Base-by-base conservation (phyloP, 2,329 filamentous ascomycete genomes). In the Allantophomopsis lycopodina region DNA sequence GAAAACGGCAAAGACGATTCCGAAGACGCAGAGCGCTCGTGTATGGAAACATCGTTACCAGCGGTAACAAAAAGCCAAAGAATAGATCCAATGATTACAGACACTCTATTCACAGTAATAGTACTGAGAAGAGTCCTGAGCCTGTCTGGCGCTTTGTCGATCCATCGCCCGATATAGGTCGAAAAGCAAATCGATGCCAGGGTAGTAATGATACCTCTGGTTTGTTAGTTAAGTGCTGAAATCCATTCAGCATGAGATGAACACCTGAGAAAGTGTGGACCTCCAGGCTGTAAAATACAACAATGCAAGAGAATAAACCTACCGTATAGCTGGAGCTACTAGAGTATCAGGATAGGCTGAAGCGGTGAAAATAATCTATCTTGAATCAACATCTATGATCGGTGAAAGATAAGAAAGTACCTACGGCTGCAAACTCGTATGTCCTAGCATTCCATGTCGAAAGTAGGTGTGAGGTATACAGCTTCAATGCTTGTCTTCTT, bases 381-480 rank as follows among this genome's bases (percentile, higher is more conserved):
- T 23, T 17, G 23, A 10, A 32, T 20, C 3, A 30, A 14, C 4
- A n/a, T 28, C 2, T 5, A 7, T n/a, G 51, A 0, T 55, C 50
- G 38, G 56, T 64, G 46, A 56, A 61, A 71, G 62, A 13, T 23
- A 3, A 17, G 10, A 10, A 20, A n/a, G 7, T 7, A 39, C 41
- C 34, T 21, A 43, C 41, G 14, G 65, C 63, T 14, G 65, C 67
- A 42, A 73, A 72, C 47, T 72, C 68, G 44, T 71, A 75, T 37
- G 64, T 62, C 35, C 71, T 63, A 5, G 68, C 65, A 51, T 73
- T 75, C 69, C 69, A 74, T 32, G 68, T 68, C 13, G 71, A 73
- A 5, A 74, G 57, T 38, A 66, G 64, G 51, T 75, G 69, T 15
- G 66, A 72, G 15, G 64, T 50, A 44, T 73, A 75, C 6, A 73